Base-by-base conservation (phyloP, 1,284 basidiomycete species). In the Melampsora larici-populina region DNA sequence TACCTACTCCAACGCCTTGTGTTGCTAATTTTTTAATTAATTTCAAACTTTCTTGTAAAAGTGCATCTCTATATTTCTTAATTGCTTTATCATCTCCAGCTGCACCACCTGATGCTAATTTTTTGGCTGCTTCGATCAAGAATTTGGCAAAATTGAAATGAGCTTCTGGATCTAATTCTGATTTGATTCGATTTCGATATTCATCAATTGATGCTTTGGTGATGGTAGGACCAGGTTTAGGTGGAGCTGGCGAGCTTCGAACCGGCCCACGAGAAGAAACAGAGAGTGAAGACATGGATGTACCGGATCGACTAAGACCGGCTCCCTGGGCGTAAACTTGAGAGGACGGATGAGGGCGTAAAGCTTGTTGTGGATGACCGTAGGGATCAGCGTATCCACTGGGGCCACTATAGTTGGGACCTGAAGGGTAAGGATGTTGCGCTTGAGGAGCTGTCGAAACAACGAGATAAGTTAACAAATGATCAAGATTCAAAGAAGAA, bases 61-160 rank as follows among this genome's bases (percentile, higher is more conserved):
- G 88, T 2, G 90, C 83, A 83, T 99, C 97, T 76, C 93, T 90
- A 82, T 96, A 99, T 84, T 93, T 96, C 78, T 82, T 83, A 29
- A 81, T 80, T n/a, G 78, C 79, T 78, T 82, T 82, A 31, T 81
- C 81, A 76, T 83, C 82, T 29, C 79, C 79, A 26, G 83, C 91
- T 7, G 78, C 75, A 17, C 80, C 79, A 11, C 71, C 70, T 63
- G 80, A 80, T 29, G 83, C 82, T 67, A 85, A 81, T 84, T 94
- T 92, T 85, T 93, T 94, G 24, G 97, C 97, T n/a, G 97, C 97
- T 83, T 99, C 97, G 84, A 99, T 96, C 78, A 99, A 89, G 84
- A 99, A 99, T 85, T 96, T 96, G 17, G 94, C 93, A 83, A 95
- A 99, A 26, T 91, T 87, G 84, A 98, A 99, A 84, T 99, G 97